A percentile compares a stretch with the other conserved stretches of the same genome.
These are phyloP conservation scores for Lentinula novae-zelandiae DNA, from an alignment of 1,284 basidiomycete species.

Conservation along the genomic window DNA sequence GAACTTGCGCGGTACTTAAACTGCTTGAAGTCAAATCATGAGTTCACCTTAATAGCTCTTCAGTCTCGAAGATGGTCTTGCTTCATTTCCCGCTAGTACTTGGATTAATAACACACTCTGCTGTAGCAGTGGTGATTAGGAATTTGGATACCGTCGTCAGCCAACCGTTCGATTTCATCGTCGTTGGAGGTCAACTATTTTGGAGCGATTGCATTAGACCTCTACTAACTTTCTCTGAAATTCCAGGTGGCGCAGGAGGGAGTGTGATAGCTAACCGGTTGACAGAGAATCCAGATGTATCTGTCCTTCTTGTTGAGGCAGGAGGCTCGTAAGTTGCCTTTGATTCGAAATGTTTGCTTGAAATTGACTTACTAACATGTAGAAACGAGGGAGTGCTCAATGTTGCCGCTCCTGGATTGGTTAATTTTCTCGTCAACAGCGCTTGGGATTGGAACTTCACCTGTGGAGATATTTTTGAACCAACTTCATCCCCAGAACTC, in stretches of 20 bases:
- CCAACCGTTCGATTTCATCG: slow-evolving; percentile 9
- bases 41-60: background rate
- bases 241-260: slow-evolving; percentile 18
- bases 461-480: background rate
- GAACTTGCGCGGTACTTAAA: background rate
- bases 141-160: background rate
- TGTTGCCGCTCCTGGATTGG: slow-evolving; percentile 1
- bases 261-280: slow-evolving; percentile 26
- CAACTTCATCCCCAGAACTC: background rate
- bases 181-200: slow-evolving; percentile 9
- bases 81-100: background rate
- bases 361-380: background rate
- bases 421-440: slow-evolving; percentile 15
- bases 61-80: background rate
- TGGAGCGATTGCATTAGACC: background rate
- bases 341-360: background rate
- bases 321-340: slow-evolving; percentile 22
- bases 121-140: background rate
- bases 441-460: slow-evolving; percentile 26
- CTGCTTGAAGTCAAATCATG: background rate
- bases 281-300: slow-evolving; percentile 21
- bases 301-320: slow-evolving; percentile 27
- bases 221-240: background rate
- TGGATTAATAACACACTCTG: background rate
- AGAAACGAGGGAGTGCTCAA: slow-evolving; percentile 1